Evolutionary conservation across 352 stramenopile genomes (phyloP), one percentile per base, ranked within the genome.

Genomic region (Pythium rhizo-oryzae): DNA sequence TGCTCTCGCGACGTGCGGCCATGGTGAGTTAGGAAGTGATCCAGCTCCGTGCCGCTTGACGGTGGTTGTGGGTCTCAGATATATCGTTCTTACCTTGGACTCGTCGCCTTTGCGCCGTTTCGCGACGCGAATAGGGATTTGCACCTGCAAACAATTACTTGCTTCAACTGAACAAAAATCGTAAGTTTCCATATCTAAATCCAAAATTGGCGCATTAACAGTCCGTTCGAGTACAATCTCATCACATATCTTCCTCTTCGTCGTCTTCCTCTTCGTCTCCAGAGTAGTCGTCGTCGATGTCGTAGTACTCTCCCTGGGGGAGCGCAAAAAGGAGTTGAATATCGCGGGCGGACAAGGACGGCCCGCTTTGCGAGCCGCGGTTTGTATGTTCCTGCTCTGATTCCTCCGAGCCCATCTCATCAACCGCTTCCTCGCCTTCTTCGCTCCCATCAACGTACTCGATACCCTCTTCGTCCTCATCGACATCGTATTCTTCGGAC

Each of bases 221-320:
- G 18, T 4, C 15, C 24, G 15, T 25, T 21, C 7, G 8, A 49
- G 35, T 11, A 19, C 6, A 43, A 59, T 16, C 16, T 50, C 9
- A 47, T 51, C 30, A 54, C 23, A 78, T 72, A 21, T 89, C 79
- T 5, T 90, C 77, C 15, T 84, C 85, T 8, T 82, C 81, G 16
- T n/a, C n/a, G n/a, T 82, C 82, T 8, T 93, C 82, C 50, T 92
- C 82, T 68, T 94, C 86, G 8, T 90, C 83, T 21, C 78, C 91
- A 19, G 86, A 93, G 57, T 92, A 94, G 56, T 91, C 79, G 9
- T 82, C 84, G 58, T 93, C 91, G 52, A 90, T 76, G 8, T 81
- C 82, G 54, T 93, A 94, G 57, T 87, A 91, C 4, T 75, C 76
- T 28, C 70, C 79, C 60, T 92, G 81, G 9, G 86, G 86, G n/a